phyloP scores from a whole-genome alignment of 192 early-diverging fungal genomes.

The Coemansia sp. region DNA sequence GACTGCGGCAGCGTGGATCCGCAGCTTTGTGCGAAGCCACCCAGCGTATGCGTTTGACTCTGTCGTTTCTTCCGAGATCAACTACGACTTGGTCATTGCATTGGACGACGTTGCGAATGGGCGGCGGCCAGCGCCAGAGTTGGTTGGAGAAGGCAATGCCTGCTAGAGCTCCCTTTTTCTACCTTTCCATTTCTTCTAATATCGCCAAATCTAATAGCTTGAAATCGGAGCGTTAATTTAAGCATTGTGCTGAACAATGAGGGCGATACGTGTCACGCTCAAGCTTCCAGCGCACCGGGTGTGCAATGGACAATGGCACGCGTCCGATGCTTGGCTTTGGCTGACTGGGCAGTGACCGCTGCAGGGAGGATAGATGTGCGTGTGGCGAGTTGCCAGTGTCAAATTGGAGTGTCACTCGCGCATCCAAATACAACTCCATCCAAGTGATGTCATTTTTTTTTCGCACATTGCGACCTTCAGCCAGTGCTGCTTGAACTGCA shows the following conservation, averaged over 20 bases:
- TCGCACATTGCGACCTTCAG: background rate
- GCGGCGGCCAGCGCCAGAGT: slow-evolving; percentile 35
- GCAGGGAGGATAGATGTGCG: background rate
- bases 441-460: background rate
- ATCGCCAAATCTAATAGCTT: background rate
- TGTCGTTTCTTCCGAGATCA: slow-evolving; percentile 78
- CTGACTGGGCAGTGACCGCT: slow-evolving; percentile 5
- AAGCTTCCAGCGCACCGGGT: background rate
- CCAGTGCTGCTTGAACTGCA: background rate
- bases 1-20: slow-evolving; percentile 88
- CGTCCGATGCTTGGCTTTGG: background rate
- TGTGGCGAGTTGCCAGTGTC: too few species aligned
- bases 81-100: slow-evolving; percentile 73
- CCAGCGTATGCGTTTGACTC: slow-evolving; percentile 88
- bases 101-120: slow-evolving; percentile 45
- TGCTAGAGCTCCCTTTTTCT: background rate
- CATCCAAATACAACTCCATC: background rate
- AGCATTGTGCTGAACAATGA: background rate
- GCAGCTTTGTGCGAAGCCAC: slow-evolving; percentile 82
- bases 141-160: slow-evolving; percentile 17
- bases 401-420: background rate
- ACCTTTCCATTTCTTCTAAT: background rate
- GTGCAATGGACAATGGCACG: slow-evolving; percentile 1
- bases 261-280: background rate
- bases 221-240: background rate